Base-by-base conservation (phyloP, 169 alveolate genomes). In the Eimeria necatrix region DNA sequence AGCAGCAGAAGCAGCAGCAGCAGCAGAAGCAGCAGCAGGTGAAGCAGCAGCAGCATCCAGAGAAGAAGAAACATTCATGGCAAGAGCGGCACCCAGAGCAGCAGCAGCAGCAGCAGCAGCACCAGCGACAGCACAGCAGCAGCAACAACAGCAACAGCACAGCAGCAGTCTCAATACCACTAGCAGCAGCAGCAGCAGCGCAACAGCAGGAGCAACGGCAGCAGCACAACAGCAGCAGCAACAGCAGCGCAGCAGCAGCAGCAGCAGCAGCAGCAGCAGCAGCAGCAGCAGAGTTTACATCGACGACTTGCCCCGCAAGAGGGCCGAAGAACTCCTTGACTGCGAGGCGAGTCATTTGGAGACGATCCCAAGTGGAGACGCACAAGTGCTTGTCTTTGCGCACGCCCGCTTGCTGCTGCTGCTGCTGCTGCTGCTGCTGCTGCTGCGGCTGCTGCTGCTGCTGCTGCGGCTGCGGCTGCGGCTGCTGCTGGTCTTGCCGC, bases 271-370 rank as follows among this genome's bases (percentile, higher is more conserved):
- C 41, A 64, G 41, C 76, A 64, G 76, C 76, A n/a, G 26, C 76
- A 14, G 76, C 76, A n/a, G 76, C 76, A n/a, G 76, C 76, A 64
- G 76, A 5, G 20, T 9, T 5, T n/a, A 64, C 76, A 10, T 64
- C 76, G 26, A 64, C 76, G 8, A 24, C 76, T 10, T 9, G 8
- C 41, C 76, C 76, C 5, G 76, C 18, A 24, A 64, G 76, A 5
- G 90, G 73, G 7, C 93, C 93, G 81, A 85, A 85, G 93, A 85
- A 85, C 24, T 26, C 41, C 2, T 46, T 14, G 46, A 85, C 93
- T 4, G 93, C 93, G 24, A 85, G 81, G 10, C n/a, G 53, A n/a
- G 61, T 60, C 93, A 85, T 85, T 6, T 56, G 51, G 48, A 85
- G 81, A 5, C 93, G 78, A 16, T 22, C 71, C 41, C 26, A n/a